Conservation (phyloP, 2,329 filamentous ascomycete genomes). For the Calonectria henricotiae region DNA sequence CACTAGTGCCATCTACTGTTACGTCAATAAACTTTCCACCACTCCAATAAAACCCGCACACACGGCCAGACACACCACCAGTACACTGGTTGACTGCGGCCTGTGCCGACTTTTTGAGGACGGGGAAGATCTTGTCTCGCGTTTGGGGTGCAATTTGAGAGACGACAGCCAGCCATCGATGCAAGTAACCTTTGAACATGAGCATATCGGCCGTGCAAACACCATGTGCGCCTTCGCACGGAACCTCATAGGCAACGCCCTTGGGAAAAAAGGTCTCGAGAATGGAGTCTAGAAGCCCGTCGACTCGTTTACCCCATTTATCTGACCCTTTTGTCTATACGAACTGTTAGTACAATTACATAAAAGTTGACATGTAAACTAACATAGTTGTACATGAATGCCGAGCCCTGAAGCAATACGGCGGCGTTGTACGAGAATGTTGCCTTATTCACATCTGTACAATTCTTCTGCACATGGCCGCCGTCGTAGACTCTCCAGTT, state of each 20-base stretch:
- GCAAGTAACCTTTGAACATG: conserved; percentile 80
- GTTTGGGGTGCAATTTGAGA: conserved; percentile 76
- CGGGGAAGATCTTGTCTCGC: conserved; percentile 69
- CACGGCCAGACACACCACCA: conserved; percentile 71
- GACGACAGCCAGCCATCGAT: conserved; percentile 76
- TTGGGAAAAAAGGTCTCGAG: conserved; percentile 70
- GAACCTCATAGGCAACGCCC: conserved; percentile 76
- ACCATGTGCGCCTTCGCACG: conserved; percentile 73
- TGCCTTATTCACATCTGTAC: conserved; percentile 69
- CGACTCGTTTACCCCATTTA: conserved; percentile 72
- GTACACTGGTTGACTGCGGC: conserved; percentile 77
- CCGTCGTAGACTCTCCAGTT: conserved; percentile 76
- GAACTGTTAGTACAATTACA: background rate
- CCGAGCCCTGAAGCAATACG: conserved; percentile 72
- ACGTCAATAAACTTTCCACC: conserved; percentile 63
- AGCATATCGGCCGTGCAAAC: conserved; percentile 81
- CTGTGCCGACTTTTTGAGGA: conserved; percentile 71
- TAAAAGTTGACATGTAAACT: conserved; percentile 41
- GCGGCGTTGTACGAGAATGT: conserved; percentile 77
- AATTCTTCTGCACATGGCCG: conserved; percentile 68
- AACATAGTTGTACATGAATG: conserved; percentile 76
- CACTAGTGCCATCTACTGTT: conserved; percentile 69
- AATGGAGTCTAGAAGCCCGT: conserved; percentile 70
- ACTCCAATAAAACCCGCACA: conserved; percentile 78
- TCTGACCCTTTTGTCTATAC: conserved; percentile 67